Conservation (phyloP, 805 yeast genomes). For the Zygosaccharomyces lentus region DNA sequence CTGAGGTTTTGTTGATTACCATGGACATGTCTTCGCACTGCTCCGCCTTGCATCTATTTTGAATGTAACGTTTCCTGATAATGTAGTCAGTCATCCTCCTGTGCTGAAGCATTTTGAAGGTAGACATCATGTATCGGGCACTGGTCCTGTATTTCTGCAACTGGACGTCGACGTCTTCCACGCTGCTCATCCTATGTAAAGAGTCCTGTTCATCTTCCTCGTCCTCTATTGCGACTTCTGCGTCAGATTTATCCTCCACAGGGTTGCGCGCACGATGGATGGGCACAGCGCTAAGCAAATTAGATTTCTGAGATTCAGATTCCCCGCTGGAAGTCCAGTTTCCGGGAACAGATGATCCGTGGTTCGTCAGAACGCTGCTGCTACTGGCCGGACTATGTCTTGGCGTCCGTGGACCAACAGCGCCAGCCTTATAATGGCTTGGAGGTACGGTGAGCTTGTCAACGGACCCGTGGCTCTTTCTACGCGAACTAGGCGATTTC, state of each 20-base stretch:
- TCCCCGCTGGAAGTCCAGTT: background rate
- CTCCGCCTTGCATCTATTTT: slow-evolving; percentile 14
- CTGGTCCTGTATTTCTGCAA: slow-evolving; percentile 27
- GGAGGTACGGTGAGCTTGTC: slow-evolving; percentile 10
- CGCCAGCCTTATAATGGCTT: slow-evolving; percentile 5
- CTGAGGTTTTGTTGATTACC: slow-evolving; percentile 17
- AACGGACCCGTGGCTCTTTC: slow-evolving; percentile 10
- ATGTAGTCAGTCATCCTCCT: slow-evolving; percentile 26
- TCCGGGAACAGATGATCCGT: background rate
- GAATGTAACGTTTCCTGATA: slow-evolving; percentile 21
- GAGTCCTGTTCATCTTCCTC: slow-evolving; percentile 10
- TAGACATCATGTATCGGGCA: slow-evolving; percentile 24
- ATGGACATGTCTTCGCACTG: slow-evolving; percentile 17
- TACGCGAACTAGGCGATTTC: slow-evolving; percentile 17
- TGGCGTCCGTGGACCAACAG: slow-evolving; percentile 4
- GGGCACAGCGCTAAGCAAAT: slow-evolving; percentile 16
- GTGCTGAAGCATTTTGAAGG: slow-evolving; percentile 26
- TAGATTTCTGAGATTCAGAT: slow-evolving; percentile 6
- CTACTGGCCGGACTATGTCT: slow-evolving; percentile 12
- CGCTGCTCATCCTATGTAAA: slow-evolving; percentile 1
- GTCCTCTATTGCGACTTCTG: slow-evolving; percentile 11
- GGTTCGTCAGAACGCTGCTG: slow-evolving; percentile 4
- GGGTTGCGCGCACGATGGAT: slow-evolving; percentile 10
- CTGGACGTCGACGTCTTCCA: slow-evolving; percentile 19
- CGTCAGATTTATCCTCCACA: slow-evolving; percentile 9